Base-by-base conservation (phyloP, 106 monocot species). In the Dendrobium officinale region DNA sequence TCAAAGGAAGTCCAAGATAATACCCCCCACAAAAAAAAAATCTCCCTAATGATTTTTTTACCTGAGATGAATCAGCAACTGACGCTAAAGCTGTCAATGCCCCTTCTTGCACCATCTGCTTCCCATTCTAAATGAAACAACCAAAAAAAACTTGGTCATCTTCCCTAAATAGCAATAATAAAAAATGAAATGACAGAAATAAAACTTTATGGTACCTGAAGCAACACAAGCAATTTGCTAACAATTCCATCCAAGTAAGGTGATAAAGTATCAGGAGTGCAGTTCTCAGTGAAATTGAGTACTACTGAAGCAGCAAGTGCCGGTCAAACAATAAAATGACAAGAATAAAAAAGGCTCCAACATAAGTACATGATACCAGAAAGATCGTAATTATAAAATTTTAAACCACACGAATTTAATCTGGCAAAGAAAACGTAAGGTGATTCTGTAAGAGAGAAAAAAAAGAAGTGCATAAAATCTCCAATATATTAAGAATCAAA, bases 41-140 rank as follows among this genome's bases (percentile, higher is more conserved):
- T 42, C 4, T n/a, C 4, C 54, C 56, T 18, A 22, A 51, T 80
- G 56, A 80, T 64, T 19, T 79, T 17, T 85, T 49, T 77, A 94
- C 98, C 91, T 98, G 92, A 49, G 94, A 94, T 48, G 94, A 92
- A 91, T 98, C 98, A 73, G 98, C 98, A 79, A 98, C 97, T 55
- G 97, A 98, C 75, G 97, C 97, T 80, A 98, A 88, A 77, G 97
- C 94, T 41, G 94, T 94, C 79, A 98, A 87, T 29, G 94, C 94
- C 67, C 89, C 97, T 85, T 98, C 97, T 79, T 94, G 94, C 67
- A 98, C 94, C 92, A 94, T 94, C 79, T 94, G 91, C 88, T 94
- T 98, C 54, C 92, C 94, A 85, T 92, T 92, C 92, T 98, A 86
- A 47, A 79, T 33, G 24, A 43, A 70, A 74, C 29, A 37, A 40